phyloP scores from a whole-genome alignment of 2,329 filamentous ascomycete species.

The Macroventuria anomochaeta region DNA sequence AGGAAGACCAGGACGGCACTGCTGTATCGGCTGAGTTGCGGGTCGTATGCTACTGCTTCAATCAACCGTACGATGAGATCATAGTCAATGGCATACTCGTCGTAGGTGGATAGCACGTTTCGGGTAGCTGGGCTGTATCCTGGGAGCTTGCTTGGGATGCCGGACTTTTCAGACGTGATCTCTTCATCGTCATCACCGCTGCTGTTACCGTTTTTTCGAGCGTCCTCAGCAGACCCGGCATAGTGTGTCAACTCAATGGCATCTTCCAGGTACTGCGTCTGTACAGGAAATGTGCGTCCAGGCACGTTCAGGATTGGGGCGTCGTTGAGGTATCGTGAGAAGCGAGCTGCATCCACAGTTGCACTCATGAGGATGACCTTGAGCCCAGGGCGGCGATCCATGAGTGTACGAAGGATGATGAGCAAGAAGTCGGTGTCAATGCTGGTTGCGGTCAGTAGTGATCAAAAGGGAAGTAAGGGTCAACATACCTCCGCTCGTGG shows the following conservation, averaged over 20 bases:
- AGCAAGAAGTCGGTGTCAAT: conserved; percentile 97
- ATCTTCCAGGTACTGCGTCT: conserved; percentile 88
- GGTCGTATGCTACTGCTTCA: conserved; percentile 73
- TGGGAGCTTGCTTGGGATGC: conserved; percentile 69
- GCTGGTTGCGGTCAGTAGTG: conserved; percentile 47
- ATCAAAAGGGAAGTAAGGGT: neutral
- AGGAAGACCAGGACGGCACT: conserved; percentile 94
- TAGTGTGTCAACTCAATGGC: conserved; percentile 88
- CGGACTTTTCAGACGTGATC: conserved; percentile 57
- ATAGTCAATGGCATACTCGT: conserved; percentile 92
- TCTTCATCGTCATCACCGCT: conserved; percentile 57
- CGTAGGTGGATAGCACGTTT: conserved; percentile 75
- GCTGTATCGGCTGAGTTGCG: conserved; percentile 73
- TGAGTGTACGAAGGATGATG: conserved; percentile 85
- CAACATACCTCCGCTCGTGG: conserved; percentile 73
- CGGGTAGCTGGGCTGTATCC: conserved; percentile 79
- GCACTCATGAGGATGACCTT: conserved; percentile 98
- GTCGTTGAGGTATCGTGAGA: conserved; percentile 84
- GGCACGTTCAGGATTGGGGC: conserved; percentile 91
- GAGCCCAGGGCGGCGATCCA: conserved; percentile 77
- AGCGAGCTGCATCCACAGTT: conserved; percentile 89
- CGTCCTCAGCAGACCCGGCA: conserved; percentile 41
- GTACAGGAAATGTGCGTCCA: conserved; percentile 90
- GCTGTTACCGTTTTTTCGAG: conserved; percentile 62
- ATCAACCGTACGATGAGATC: conserved; percentile 83